Base-by-base conservation (phyloP, 2,329 filamentous ascomycete species). In the Rhynchosporium secalis region DNA sequence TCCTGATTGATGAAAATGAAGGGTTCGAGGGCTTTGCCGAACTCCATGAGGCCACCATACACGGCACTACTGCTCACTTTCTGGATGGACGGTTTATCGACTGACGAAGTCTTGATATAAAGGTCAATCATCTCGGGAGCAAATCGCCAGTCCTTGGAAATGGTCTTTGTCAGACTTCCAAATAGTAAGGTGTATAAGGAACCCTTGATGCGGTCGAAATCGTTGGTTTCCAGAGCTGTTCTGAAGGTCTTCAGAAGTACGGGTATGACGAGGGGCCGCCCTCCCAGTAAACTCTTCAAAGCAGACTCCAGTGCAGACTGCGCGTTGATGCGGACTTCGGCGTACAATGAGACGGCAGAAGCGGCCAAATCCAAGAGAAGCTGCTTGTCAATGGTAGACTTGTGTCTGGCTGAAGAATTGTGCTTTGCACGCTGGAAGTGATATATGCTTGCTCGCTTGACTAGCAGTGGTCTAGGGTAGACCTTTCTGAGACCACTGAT, bases 11-110 rank as follows among this genome's bases (percentile, higher is more conserved):
- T 79, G 45, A 98, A 85, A 41, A 96, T 88, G 84, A 95, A 90
- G 48, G 90, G 83, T 74, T 97, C 93, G 70, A 94, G 84, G 0
- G 91, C 85, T 70, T 94, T 93, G 28, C 93, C 94, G 77, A 96
- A 97, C 56, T 98, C 94, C 72, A 96, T 87, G 46, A 99, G 69
- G 20, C 83, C 15, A 31, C 91, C 88, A 73, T 93, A 96, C 0
- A 96, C 82, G 0, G 90, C 91, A 41, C 87, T 89, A 0, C 87
- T 85, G 13, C 92, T 92, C 15, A 99, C 83, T 69, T 90, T 92
- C 75, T 99, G 95, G 46, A 99, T 94, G 0, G 94, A 97, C 4
- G 92, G 87, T 74, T 96, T 96, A 76, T 99, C 95, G 15, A 96
- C 92, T 41, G 88, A 88, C 20, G 90, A 93, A 2, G 95, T 92